Evolutionary conservation across 1,139 yeast species (phyloP).

Genomic region (Suhomyces atakaporum): DNA sequence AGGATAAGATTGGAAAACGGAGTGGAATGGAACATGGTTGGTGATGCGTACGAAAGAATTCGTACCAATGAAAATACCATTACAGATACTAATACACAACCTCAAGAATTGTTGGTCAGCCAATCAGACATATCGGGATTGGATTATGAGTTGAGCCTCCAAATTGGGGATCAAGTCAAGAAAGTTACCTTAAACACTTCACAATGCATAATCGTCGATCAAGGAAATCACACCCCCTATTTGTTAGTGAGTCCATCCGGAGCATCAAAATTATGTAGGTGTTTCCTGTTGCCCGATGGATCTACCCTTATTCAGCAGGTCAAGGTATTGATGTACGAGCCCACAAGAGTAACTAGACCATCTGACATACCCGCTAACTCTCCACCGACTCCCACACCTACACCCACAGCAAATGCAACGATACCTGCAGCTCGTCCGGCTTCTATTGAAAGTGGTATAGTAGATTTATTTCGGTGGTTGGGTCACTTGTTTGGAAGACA

Average conservation of each 20-base stretch:
- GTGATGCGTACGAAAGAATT: slow-evolving; percentile 30
- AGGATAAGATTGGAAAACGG: slow-evolving; percentile 27
- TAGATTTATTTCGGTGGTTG: neutral
- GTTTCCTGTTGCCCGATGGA: slow-evolving; percentile 12
- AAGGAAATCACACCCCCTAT: slow-evolving; percentile 38
- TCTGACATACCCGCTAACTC: neutral
- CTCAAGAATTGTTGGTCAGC: slow-evolving; percentile 21
- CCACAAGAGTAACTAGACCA: neutral
- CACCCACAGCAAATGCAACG: neutral
- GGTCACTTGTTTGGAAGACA: slow-evolving; percentile 5
- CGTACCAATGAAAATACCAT: slow-evolving; percentile 4
- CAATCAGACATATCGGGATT: slow-evolving; percentile 26
- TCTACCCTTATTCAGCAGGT: slow-evolving; percentile 13
- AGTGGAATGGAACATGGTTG: slow-evolving; percentile 28
- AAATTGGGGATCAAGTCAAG: slow-evolving; percentile 13
- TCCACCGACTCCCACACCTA: neutral
- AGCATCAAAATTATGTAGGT: slow-evolving; percentile 22
- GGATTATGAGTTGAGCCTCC: slow-evolving; percentile 25
- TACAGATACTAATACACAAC: neutral
- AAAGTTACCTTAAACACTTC: slow-evolving; percentile 35
- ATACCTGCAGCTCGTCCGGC: neutral
- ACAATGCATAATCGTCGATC: slow-evolving; percentile 47
- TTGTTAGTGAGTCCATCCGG: slow-evolving; percentile 41
- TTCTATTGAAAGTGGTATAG: slow-evolving; percentile 1
- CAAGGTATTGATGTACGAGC: slow-evolving; percentile 11